These are phyloP conservation scores for Pleurotus platypus DNA, from an alignment of 768 basidiomycete genomes.

Conservation along the genomic window DNA sequence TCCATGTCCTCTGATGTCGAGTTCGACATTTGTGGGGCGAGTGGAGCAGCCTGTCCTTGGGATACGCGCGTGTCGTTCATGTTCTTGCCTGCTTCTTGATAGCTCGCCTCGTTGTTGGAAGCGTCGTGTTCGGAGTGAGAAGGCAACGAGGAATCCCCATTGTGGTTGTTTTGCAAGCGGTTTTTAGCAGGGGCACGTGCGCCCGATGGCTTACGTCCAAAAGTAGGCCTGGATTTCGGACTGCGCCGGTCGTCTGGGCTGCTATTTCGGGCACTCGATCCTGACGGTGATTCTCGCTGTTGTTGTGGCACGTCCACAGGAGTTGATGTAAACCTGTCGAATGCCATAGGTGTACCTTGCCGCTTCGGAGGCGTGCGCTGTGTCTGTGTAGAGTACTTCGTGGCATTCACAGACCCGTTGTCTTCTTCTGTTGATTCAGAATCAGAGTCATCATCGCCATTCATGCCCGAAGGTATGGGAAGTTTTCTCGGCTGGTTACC, in stretches of 20 bases:
- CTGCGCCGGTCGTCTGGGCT: slow-evolving; percentile 25
- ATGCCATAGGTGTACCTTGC: slow-evolving; percentile 36
- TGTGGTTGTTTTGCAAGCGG: slow-evolving; percentile 8
- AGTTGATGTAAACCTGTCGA: slow-evolving; percentile 23
- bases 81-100: slow-evolving; percentile 19
- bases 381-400: not conserved
- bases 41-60: not conserved
- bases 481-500: slow-evolving; percentile 11
- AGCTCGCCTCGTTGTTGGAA: slow-evolving; percentile 23
- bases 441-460: slow-evolving; percentile 38
- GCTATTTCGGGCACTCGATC: slow-evolving; percentile 8
- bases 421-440: slow-evolving; percentile 16
- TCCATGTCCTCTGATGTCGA: slow-evolving; percentile 33
- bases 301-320: slow-evolving; percentile 12
- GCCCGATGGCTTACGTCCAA: slow-evolving; percentile 75
- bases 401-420: not conserved
- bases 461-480: slow-evolving; percentile 30
- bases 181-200: slow-evolving; percentile 63
- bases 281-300: slow-evolving; percentile 6
- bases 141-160: slow-evolving; percentile 9
- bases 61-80: slow-evolving; percentile 5
- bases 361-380: slow-evolving; percentile 20
- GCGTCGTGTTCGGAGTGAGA: slow-evolving; percentile 5
- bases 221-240: slow-evolving; percentile 32
- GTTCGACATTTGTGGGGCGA: not conserved